Evolutionary conservation across 768 basidiomycete genomes (phyloP), one percentile per base, ranked within the genome.

Genomic region (Tremella mesenterica): DNA sequence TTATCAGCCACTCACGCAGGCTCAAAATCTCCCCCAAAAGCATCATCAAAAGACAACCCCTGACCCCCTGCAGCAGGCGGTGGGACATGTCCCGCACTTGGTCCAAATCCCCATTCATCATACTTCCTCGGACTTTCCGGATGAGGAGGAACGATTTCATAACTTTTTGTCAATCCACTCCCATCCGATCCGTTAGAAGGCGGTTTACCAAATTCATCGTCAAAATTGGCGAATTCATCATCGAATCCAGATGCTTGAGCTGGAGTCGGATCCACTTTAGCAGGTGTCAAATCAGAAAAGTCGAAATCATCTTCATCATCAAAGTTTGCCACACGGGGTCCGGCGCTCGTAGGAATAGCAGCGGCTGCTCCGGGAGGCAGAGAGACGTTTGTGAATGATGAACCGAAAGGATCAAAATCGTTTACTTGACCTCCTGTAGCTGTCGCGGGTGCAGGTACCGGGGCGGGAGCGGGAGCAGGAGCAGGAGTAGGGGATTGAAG

Each of bases 21-120:
- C 48, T 59, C 61, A 44, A 66, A 69, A 38, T 66, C 71, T 1
- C 75, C 65, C 33, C 77, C 76, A 56, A 81, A 79, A 2, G 76
- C 74, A 50, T 75, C 73, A 48, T 79, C 80, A 62, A 81, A 79
- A 3, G 54, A 52, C 39, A 50, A 34, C 1, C 4, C 20, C 26
- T 50, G 45, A 1, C 48, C 51, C 16, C 23, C 44, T 33, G 48
- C 21, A 16, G 31, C n/a, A 23, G 6, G n/a, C 14, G n/a, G n/a
- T 41, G 38, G 8, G 38, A 41, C n/a, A 16, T 50, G 27, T 21
- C 51, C 26, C 23, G 47, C 12, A 8, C n/a, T 46, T 9, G 25
- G 23, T 25, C 53, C 56, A 20, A 50, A 55, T 20, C 61, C 63
- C 66, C 61, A 68, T 36, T 63, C 65, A 41, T 67, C 65, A 23